Percentiles rank a stretch among this genome's conserved stretches.
Conservation (phyloP, 495 filamentous ascomycete species). For the Talaromyces proteolyticus region DNA sequence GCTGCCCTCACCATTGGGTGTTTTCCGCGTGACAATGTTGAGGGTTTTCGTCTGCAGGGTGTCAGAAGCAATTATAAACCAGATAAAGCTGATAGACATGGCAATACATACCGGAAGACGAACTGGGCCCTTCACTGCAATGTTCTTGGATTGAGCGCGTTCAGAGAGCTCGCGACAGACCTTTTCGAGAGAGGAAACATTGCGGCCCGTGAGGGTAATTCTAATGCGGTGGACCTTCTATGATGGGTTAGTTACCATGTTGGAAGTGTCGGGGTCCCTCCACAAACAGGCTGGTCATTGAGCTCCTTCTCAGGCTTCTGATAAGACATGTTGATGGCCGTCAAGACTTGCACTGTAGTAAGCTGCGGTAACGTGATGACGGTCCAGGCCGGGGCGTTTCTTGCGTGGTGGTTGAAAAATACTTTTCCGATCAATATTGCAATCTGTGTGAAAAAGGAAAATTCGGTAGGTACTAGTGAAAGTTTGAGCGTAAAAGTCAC, state of each 20-base stretch:
- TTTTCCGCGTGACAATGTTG: slow-evolving; percentile 78
- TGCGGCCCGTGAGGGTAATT: slow-evolving; percentile 75
- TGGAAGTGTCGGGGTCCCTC: not conserved
- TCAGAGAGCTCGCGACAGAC: slow-evolving; percentile 84
- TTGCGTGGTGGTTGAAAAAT: not conserved
- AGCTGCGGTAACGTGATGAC: slow-evolving; percentile 62
- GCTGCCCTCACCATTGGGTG: slow-evolving; percentile 82
- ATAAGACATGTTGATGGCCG: not conserved
- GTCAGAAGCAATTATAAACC: not conserved
- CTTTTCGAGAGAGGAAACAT: slow-evolving; percentile 79
- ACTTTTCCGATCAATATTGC: not conserved
- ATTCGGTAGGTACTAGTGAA: not conserved
- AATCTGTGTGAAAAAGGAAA: not conserved
- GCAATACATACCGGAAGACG: slow-evolving; percentile 25
- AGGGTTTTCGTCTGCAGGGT: slow-evolving; percentile 75
- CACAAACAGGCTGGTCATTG: slow-evolving; percentile 53
- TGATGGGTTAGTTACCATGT: not conserved
- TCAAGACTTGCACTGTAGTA: slow-evolving; percentile 23
- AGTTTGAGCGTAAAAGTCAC: not conserved
- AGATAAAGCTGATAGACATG: not conserved
- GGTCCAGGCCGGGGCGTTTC: not conserved
- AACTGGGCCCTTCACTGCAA: slow-evolving; percentile 84
- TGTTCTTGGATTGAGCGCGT: slow-evolving; percentile 82
- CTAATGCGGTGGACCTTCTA: slow-evolving; percentile 80
- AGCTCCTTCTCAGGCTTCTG: slow-evolving; percentile 59